These are phyloP conservation scores for Kodamaea leandrae DNA, from an alignment of 805 yeast genomes.

Conservation along the genomic window DNA sequence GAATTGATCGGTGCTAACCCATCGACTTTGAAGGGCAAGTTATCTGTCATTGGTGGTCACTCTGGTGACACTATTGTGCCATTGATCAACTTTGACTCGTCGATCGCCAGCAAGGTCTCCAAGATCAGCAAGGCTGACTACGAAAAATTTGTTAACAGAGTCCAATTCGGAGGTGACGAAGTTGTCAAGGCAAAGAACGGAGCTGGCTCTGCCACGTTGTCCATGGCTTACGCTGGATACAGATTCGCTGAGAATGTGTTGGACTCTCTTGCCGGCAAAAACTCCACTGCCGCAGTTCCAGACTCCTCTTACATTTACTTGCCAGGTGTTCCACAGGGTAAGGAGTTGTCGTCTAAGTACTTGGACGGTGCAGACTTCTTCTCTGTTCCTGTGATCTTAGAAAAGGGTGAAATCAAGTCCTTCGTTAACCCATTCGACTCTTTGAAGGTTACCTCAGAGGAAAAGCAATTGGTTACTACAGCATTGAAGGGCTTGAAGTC, in stretches of 20 bases:
- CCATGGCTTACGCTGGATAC: constrained; percentile 93
- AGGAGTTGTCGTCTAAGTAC: constrained; percentile 32
- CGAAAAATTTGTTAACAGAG: constrained; percentile 36
- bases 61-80: constrained; percentile 49
- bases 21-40: constrained; percentile 33
- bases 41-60: constrained; percentile 47
- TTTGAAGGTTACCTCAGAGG: constrained; percentile 29
- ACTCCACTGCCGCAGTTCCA: constrained; percentile 41
- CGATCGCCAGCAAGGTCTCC: constrained; percentile 18
- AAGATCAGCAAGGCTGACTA: constrained; percentile 17
- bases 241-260: constrained; percentile 68
- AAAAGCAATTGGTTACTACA: constrained; percentile 32
- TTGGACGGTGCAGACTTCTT: constrained; percentile 44
- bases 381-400: constrained; percentile 46
- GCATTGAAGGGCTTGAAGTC: constrained; percentile 40
- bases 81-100: constrained; percentile 22
- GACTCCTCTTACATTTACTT: constrained; percentile 55
- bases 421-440: constrained; percentile 34
- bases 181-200: constrained; percentile 95
- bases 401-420: constrained; percentile 35
- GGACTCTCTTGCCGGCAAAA: constrained; percentile 56
- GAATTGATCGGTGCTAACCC: constrained; percentile 34
- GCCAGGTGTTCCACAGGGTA: constrained; percentile 52
- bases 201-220: constrained; percentile 89
- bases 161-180: constrained; percentile 83